A percentile compares a stretch with the other conserved stretches of the same genome.
Conservation (phyloP, 2,329 filamentous ascomycete genomes). For the Fusarium decemcellulare region DNA sequence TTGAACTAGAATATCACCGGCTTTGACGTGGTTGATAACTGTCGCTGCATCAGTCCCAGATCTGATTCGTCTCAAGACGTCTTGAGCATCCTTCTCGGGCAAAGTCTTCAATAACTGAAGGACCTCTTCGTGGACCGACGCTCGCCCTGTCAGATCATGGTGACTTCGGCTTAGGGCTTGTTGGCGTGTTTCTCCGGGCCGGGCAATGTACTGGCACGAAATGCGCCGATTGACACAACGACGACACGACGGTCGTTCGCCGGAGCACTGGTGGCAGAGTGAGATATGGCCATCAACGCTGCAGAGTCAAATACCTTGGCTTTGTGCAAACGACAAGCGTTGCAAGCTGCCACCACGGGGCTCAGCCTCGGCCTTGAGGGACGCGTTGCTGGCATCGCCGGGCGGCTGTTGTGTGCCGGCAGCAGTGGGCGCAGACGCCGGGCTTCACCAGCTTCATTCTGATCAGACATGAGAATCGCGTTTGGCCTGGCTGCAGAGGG, state of each 20-base stretch:
- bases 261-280: constrained; percentile 42
- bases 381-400: fast-evolving
- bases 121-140: constrained; percentile 33
- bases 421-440: constrained; percentile 3
- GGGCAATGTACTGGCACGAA: constrained; percentile 36
- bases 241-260: constrained; percentile 43
- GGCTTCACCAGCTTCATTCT: not conserved
- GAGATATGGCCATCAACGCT: not conserved
- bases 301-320: constrained; percentile 29
- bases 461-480: not conserved
- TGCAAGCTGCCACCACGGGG: constrained; percentile 33
- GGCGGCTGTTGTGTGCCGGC: not conserved
- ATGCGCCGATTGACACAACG: constrained; percentile 32
- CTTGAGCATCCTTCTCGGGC: constrained; percentile 50
- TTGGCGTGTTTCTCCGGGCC: constrained; percentile 36
- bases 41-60: constrained; percentile 48
- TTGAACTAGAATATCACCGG: constrained; percentile 56
- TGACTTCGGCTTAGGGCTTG: constrained; percentile 27
- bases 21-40: constrained; percentile 52
- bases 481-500: not conserved
- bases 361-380: constrained; percentile 7
- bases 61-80: constrained; percentile 51
- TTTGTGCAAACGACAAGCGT: constrained; percentile 37
- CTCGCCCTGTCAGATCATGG: not conserved
- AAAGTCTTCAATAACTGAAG: constrained; percentile 31